phyloP scores from a whole-genome alignment of 345 rosid species.

The Mallotus nudiflorus region DNA sequence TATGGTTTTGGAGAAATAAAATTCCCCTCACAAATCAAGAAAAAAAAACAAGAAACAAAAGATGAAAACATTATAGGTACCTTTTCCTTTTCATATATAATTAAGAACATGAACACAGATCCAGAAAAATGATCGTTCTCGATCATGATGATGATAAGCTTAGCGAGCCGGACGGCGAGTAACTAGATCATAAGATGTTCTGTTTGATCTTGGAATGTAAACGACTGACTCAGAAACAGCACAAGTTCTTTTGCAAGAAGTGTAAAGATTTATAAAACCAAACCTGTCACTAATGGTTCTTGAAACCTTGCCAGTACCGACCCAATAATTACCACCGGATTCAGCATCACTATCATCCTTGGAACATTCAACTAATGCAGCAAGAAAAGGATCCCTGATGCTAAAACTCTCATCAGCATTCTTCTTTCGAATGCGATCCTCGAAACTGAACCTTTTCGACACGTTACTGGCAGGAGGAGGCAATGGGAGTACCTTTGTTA shows the following conservation, averaged over 20 bases:
- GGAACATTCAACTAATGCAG: conserved; percentile 76
- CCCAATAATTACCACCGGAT: conserved; percentile 11
- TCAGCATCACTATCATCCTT: conserved; percentile 41
- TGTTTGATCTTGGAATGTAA: conserved; percentile 51
- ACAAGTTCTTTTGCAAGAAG: conserved; percentile 67
- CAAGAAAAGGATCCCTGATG: conserved; percentile 62
- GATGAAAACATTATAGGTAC: not conserved
- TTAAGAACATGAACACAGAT: conserved; percentile 7
- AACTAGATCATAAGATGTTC: conserved; percentile 39
- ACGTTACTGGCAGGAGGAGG: conserved; percentile 54
- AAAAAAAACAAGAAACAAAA: not conserved
- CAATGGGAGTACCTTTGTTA: conserved; percentile 45
- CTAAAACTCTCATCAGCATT: conserved; percentile 11
- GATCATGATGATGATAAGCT: not conserved
- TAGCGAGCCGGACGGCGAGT: conserved; percentile 26
- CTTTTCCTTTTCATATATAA: not conserved
- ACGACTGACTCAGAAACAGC: conserved; percentile 73
- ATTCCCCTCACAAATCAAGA: not conserved
- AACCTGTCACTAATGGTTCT: conserved; percentile 41
- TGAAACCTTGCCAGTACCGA: conserved; percentile 34
- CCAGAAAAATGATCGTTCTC: not conserved
- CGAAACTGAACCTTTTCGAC: conserved; percentile 29
- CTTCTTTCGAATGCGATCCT: conserved; percentile 31
- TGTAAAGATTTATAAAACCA: conserved; percentile 59
- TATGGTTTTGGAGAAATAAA: not conserved